Evolutionary conservation across 495 filamentous ascomycete species (phyloP), one percentile per base, ranked within the genome.

Genomic region (Hypomontagnella monticulosa): DNA sequence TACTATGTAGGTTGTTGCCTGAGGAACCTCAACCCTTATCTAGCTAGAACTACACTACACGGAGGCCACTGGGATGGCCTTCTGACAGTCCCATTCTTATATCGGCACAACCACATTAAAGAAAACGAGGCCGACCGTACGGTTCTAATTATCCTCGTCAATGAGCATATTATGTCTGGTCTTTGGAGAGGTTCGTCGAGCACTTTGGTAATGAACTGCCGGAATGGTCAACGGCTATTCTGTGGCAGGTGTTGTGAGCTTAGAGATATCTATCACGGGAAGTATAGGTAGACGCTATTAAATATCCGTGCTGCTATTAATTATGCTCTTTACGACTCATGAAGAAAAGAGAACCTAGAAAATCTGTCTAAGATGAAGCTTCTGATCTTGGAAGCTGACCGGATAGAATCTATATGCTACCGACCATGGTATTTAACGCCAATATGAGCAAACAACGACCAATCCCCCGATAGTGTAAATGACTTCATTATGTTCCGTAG

Each of bases 71-170:
- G n/a, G n/a, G n/a, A n/a, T n/a, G n/a, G n/a, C n/a, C n/a, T n/a
- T n/a, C n/a, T n/a, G n/a, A n/a, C n/a, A n/a, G n/a, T n/a, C n/a
- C n/a, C n/a, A 65, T 42, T 16, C 57, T 11, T 65, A 69, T 57
- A 69, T 71, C 14, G 61, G 69, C 8, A 14, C 4, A n/a, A n/a
- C n/a, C n/a, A n/a, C n/a, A n/a, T n/a, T n/a, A 43, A 59, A 14
- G 65, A 66, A 11, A 40, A 54, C 34, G 52, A 61, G 12, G 60
- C 65, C 5, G 65, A 65, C 8, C 63, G 65, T 19, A 14, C 27
- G n/a, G 51, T 4, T 4, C 19, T 36, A 1, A 66, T 71, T 18
- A 30, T 63, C 5, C 43, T 71, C 3, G 15, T 71, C 27, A 65
- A 69, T 14, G 56, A 65, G 36, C 53, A 41, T 6, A 46, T 40